A percentile compares a stretch with the other conserved stretches of the same genome.
phyloP scores from a whole-genome alignment of 73 alveolate genomes.

The Stentor coeruleus region DNA sequence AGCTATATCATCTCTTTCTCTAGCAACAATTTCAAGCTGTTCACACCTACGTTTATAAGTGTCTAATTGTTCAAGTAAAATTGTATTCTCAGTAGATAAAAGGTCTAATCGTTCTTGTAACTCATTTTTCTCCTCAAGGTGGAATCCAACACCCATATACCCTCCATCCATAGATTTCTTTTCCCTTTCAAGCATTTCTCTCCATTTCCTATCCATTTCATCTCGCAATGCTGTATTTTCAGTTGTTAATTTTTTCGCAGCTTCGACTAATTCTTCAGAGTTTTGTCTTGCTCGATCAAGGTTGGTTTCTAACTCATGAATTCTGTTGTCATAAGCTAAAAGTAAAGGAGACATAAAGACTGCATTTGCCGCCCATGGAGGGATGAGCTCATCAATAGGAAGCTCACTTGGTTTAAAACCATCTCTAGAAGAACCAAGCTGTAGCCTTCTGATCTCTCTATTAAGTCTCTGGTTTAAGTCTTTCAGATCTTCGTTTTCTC shows the following conservation, averaged over 20 bases:
- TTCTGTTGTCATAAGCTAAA: conserved; percentile 26
- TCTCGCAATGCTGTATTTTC: conserved; percentile 17
- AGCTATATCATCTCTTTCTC: conserved; percentile 16
- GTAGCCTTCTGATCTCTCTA: neutral
- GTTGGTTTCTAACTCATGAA: conserved; percentile 14
- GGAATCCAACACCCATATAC: neutral
- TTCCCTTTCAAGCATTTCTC: conserved; percentile 22
- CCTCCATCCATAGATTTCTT: neutral
- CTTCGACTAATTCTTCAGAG: neutral
- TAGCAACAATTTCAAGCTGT: conserved; percentile 3
- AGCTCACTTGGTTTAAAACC: neutral
- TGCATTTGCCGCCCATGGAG: conserved; percentile 36
- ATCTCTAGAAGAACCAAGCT: neutral
- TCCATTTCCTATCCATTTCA: conserved; percentile 27
- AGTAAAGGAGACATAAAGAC: conserved; percentile 19
- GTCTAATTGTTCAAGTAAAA: conserved; percentile 12
- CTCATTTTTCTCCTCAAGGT: conserved; percentile 25
- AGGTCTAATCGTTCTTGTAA: conserved; percentile 15
- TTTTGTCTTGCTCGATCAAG: neutral
- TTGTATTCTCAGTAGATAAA: conserved; percentile 8
- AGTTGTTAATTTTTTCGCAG: neutral
- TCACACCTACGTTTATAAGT: neutral
- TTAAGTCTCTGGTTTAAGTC: conserved; percentile 5
- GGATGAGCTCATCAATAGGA: neutral
- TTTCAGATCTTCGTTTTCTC: neutral